phyloP scores from a whole-genome alignment of 2,329 filamentous ascomycete species.

The Fusarium albidum region DNA sequence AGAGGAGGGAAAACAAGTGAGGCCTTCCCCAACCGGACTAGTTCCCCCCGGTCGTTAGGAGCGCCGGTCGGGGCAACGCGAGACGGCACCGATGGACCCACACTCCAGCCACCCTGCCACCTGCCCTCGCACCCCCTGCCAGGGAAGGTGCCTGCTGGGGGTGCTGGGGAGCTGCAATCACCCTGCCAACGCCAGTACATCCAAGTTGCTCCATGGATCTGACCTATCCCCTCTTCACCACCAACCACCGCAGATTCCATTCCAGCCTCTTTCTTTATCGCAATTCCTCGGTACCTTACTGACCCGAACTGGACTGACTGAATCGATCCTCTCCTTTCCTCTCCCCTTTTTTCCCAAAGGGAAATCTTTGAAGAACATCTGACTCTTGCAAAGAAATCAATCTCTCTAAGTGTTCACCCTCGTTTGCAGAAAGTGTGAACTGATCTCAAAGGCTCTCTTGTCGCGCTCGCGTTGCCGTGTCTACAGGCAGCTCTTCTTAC shows the following conservation, averaged over 20 bases:
- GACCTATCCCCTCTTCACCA: constrained; percentile 19
- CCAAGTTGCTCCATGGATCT: constrained; percentile 34
- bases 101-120: background rate
- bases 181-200: constrained; percentile 39
- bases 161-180: constrained; percentile 38
- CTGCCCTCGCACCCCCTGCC: constrained; percentile 22
- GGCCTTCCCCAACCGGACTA: constrained; percentile 17
- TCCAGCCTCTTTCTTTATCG: background rate
- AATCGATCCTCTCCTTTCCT: constrained; percentile 30
- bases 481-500: constrained; percentile 11
- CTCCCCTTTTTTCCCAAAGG: constrained; percentile 20
- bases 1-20: background rate
- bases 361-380: constrained; percentile 18
- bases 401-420: constrained; percentile 32
- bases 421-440: constrained; percentile 37
- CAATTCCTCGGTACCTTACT: constrained; percentile 27
- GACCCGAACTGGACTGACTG: constrained; percentile 20
- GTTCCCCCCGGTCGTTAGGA: constrained; percentile 9
- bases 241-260: constrained; percentile 37
- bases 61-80: constrained; percentile 34
- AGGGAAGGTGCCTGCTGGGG: background rate
- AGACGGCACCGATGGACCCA: constrained; percentile 21
- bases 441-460: constrained; percentile 31
- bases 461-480: constrained; percentile 7
- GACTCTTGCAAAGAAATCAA: constrained; percentile 26